Base-by-base conservation (phyloP, 805 yeast genomes). In the Yarrowia keelungensis region DNA sequence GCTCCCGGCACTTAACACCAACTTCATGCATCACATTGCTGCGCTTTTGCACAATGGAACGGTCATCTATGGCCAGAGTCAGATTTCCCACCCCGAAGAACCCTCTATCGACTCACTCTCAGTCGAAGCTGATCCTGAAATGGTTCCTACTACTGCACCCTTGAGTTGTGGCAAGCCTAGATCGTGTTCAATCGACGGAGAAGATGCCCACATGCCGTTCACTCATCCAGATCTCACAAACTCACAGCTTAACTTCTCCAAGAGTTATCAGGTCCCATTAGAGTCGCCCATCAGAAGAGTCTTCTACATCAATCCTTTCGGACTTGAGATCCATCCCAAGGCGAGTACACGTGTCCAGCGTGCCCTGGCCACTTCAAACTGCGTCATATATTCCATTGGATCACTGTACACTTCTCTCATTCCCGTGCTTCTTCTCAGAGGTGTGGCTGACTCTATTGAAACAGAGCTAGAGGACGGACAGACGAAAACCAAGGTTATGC, bases 21-120 rank as follows among this genome's bases (percentile, higher is more conserved):
- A 89, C 73, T 90, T 90, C 79, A 87, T 93, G 15, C 91, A 91
- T 72, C 97, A 92, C 74, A 92, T 93, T 36, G 87, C 94, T 62
- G 97, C 97, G 0, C 72, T 84, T 38, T 80, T 93, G 53, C 79
- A 80, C 42, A 85, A 91, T 76, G 97, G 96, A 2, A 81, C 84
- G 4, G 81, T 89, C 1, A 88, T 93, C 43, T 89, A 93, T 0
- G 98, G 98, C 12, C 98, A 93, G 76, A 89, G 94, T 3, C 97
- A 92, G 75, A 93, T 93, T 11, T 91, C 97, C 1, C 98, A 93
- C 78, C 98, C 98, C 12, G 59, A 64, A 14, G 49, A 42, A 11
- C 68, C 59, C 10, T 41, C 50, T 1, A 64, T 45, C 8, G 68
- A 41, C 3, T 41, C 58, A 7, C 39, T 64, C 3, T 42, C 58